These are phyloP conservation scores for Pseudocercospora pini-densiflorae DNA, from an alignment of 2,329 filamentous ascomycete species.

Conservation along the genomic window DNA sequence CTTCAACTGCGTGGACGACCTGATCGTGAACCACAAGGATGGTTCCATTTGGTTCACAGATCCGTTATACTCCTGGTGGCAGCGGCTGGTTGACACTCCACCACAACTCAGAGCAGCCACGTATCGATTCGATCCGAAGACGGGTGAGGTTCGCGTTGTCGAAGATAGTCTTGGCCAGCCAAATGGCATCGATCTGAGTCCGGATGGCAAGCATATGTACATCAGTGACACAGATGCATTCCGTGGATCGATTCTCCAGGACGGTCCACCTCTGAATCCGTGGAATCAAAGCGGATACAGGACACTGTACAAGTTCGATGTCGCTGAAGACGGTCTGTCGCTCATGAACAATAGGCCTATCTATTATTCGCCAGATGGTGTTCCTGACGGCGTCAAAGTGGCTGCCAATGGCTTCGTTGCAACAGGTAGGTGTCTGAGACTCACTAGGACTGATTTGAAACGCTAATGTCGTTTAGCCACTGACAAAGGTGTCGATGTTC, in stretches of 20 bases:
- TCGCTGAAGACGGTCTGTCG: slow-evolving; percentile 15
- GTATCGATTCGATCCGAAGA: slow-evolving; percentile 49
- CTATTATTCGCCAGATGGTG: background rate
- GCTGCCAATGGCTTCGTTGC: background rate
- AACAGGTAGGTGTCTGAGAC: background rate
- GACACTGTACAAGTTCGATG: slow-evolving; percentile 26
- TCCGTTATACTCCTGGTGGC: slow-evolving; percentile 32
- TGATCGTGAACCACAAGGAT: slow-evolving; percentile 44
- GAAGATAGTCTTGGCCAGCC: slow-evolving; percentile 48
- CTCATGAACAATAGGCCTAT: slow-evolving; percentile 21
- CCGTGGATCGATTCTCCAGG: background rate
- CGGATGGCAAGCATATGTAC: slow-evolving; percentile 50
- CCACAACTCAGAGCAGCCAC: slow-evolving; percentile 28
- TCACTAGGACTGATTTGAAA: slow-evolving; percentile 32
- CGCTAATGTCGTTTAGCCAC: slow-evolving; percentile 35
- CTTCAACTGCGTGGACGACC: slow-evolving; percentile 50
- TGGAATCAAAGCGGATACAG: slow-evolving; percentile 17
- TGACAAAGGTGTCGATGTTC: slow-evolving; percentile 47
- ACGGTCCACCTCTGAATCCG: slow-evolving; percentile 12
- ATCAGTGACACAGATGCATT: slow-evolving; percentile 48
- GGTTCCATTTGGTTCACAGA: slow-evolving; percentile 58
- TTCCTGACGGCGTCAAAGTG: background rate
- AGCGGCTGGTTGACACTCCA: slow-evolving; percentile 14
- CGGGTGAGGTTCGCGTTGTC: slow-evolving; percentile 47
- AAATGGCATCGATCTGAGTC: slow-evolving; percentile 54